Evolutionary conservation across 164 flowering plant genomes (phyloP), one percentile per base, ranked within the genome.

Genomic region (Litsea cubeba): DNA sequence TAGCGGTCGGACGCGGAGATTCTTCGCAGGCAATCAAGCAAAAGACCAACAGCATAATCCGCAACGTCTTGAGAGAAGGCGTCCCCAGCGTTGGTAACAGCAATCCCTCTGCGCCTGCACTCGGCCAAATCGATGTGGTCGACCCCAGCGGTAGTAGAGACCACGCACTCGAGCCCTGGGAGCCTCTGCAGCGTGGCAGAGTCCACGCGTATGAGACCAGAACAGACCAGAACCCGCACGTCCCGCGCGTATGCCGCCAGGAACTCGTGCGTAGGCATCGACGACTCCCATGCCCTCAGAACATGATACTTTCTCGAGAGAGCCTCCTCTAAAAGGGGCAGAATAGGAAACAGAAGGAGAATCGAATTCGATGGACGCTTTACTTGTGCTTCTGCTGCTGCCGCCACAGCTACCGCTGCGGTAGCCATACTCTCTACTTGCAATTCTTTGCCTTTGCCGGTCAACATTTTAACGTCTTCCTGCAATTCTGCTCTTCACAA

Each of bases 51-150:
- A 0, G 95, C 88, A 32, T 62, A 22, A 64, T 93, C 93, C 12
- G 94, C 97, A 15, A 77, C 89, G 35, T 93, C 97, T 0, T 76
- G 84, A 17, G 94, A 81, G 76, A 70, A 89, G 2, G 78, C 57
- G 3, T 25, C 26, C 26, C 85, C 86, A 7, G 87, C 82, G n/a
- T 76, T 78, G 50, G 90, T 76, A 12, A 93, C 85, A 10, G 77
- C 68, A 40, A 91, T 79, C 2, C 88, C 86, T 5, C 88, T 85
- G 50, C 86, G 77, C 50, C 83, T 73, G 74, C 95, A 93, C 78
- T 84, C 92, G 3, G 50, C 49, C 60, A 90, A 18, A 80, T 91
- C 91, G 62, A 93, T 81, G 72, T 86, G 88, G 75, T 90, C 68
- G 71, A 87, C 51, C 68, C 98, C 97, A 51, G 85, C 86, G 81